Evolutionary conservation across 768 basidiomycete genomes (phyloP), one percentile per base, ranked within the genome.

Genomic region (Psilocybe azurescens): DNA sequence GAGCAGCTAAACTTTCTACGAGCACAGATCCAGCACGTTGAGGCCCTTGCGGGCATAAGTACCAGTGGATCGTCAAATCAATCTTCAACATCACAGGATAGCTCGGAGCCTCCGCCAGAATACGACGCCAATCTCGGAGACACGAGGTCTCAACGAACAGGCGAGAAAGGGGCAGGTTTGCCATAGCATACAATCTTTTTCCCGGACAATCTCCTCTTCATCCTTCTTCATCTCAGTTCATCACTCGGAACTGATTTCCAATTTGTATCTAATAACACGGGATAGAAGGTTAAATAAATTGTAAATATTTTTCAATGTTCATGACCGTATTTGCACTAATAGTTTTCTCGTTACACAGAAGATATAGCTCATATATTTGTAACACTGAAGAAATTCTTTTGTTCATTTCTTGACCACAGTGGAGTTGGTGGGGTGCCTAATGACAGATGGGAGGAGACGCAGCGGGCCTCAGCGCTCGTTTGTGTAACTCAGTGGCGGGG

Each of bases 71-170:
- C 39, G 16, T 50, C 48, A 10, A 4, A 16, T 51, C 6, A 28
- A 28, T 41, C 30, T 3, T 6, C 52, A 18, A 9, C 52, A 0
- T 5, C 50, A 20, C 53, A 55, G 5, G 50, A 57, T 16, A 11
- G 49, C 39, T 46, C 29, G 36, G 61, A 62, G 39, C 61, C 61
- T 13, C 61, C 61, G 5, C 61, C 61, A 1, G 50, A 53, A 24
- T 62, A 62, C 38, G 61, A 53, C 18, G 61, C 56, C 5, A 57
- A 30, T 57, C 3, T 52, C 24, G 50, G 33, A 20, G 16, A 44
- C 44, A 11, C 36, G 3, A 9, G 41, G 5, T 14, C 41, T n/a
- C 41, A 16, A 44, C 14, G 41, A 16, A n/a, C 41, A 16, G 7
- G 14, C 8, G 41, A n/a, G 41, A 44, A 44, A 44, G 41, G 41